Evolutionary conservation across 345 rosid species (phyloP), one percentile per base, ranked within the genome.

Genomic region (Citrus hindsii): DNA sequence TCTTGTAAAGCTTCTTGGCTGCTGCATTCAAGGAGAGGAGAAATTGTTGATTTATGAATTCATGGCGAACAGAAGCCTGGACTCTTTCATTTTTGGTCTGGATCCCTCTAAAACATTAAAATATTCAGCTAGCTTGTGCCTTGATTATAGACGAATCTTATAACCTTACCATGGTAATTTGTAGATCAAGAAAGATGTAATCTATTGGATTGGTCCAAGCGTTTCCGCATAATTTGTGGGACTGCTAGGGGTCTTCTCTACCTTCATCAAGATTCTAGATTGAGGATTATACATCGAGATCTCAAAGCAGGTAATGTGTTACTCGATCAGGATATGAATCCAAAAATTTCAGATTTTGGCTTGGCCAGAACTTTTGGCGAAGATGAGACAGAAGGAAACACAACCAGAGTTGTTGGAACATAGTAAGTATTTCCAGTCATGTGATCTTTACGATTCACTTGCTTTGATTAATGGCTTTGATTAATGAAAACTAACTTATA

Each of bases 1-100:
- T 69, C 86, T 89, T n/a, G 92, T 89, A 27, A 82, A 77, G 71
- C 86, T 89, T 79, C 79, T 79, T 9, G 84, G 78, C 2, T 83
- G 83, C 22, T 85, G 84, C 69, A 76, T 81, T 58, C 69, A 83
- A 9, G 79, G 74, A 74, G 81, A 81, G 2, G 86, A 83, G 28
- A 83, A 74, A 53, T 35, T 85, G 77, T 30, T 85, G 62, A 62
- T 85, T 30, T 85, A 85, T 55, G 84, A 85, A 63, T 81, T 76
- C 79, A 79, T 85, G 84, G 76, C 78, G 10, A 83, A 79, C 53
- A 42, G 56, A 81, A 79, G 84, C 71, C 68, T 81, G 24, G 80
- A 85, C 65, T 56, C 5, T 18, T 83, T 85, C 75, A 69, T 83
- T 76, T 83, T 76, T 9, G 81, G 84, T 83, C 32, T n/a, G 69